Conservation (phyloP, 2,329 filamentous ascomycete species). For the Talaromyces albobiverticillius region DNA sequence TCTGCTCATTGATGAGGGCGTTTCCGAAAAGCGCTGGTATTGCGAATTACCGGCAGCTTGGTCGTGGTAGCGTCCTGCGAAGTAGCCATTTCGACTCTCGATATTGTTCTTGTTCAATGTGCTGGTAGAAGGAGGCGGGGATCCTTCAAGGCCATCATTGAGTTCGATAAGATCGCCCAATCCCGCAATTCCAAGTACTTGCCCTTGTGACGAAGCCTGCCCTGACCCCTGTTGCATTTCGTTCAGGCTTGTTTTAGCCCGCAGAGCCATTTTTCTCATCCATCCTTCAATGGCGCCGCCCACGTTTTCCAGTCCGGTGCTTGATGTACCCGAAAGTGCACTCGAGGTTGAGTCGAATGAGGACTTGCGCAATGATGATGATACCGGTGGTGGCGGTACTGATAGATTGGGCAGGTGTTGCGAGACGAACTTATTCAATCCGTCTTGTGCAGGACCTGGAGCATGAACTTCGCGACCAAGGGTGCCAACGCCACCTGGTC, state of each 20-base stretch:
- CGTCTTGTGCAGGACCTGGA: slow-evolving; percentile 75
- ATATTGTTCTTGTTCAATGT: neutral
- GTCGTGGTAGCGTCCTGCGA: neutral
- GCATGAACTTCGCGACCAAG: slow-evolving; percentile 56
- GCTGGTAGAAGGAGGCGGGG: neutral
- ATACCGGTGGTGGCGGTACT: slow-evolving; percentile 61
- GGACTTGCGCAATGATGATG: slow-evolving; percentile 54
- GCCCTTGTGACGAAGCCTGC: slow-evolving; percentile 22
- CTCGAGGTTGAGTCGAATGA: slow-evolving; percentile 35
- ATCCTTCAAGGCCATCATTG: slow-evolving; percentile 31
- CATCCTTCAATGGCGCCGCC: slow-evolving; percentile 87
- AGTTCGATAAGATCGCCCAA: slow-evolving; percentile 45
- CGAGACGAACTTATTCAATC: slow-evolving; percentile 77
- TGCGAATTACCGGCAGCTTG: slow-evolving; percentile 8
- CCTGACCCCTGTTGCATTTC: slow-evolving; percentile 36
- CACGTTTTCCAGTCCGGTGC: slow-evolving; percentile 69
- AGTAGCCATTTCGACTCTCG: neutral
- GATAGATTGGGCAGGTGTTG: slow-evolving; percentile 78
- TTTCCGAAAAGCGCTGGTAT: slow-evolving; percentile 13
- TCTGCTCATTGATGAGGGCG: slow-evolving; percentile 13
- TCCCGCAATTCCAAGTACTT: slow-evolving; percentile 26
- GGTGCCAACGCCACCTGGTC: slow-evolving; percentile 85
- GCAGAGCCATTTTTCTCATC: slow-evolving; percentile 73
- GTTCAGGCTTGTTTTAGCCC: slow-evolving; percentile 38
- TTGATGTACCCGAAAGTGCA: slow-evolving; percentile 28